Percentiles rank a stretch among this genome's conserved stretches.
phyloP scores from a whole-genome alignment of 768 basidiomycete species.

The Pleurotus ostreatus region DNA sequence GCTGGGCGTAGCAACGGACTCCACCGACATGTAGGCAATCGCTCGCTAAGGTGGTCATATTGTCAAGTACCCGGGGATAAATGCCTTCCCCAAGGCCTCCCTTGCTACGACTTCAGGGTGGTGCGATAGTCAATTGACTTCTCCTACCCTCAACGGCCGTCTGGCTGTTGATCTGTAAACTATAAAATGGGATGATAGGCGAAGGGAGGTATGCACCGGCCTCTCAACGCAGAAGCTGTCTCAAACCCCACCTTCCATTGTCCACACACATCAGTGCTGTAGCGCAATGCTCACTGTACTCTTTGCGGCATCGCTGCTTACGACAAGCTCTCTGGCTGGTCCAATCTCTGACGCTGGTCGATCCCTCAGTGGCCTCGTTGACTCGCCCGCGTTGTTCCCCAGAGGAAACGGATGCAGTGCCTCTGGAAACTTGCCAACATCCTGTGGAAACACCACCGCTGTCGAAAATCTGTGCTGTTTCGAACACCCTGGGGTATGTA shows the following conservation, averaged over 20 bases:
- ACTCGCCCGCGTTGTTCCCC: background rate
- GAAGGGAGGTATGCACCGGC: background rate
- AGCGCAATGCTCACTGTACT: background rate
- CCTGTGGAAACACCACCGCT: slow-evolving; percentile 14
- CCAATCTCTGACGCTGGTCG: background rate
- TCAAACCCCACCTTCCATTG: background rate
- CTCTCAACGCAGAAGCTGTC: background rate
- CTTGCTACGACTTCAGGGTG: background rate
- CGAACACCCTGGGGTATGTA: slow-evolving; percentile 17
- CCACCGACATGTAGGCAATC: background rate
- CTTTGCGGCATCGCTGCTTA: background rate
- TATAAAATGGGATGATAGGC: background rate
- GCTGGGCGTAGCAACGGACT: background rate
- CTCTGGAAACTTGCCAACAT: slow-evolving; percentile 38
- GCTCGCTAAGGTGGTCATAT: background rate
- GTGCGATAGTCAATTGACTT: too few relatives aligned
- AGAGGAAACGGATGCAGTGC: slow-evolving; percentile 31
- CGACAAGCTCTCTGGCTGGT: background rate
- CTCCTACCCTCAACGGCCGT: too few relatives aligned
- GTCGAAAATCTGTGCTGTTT: slow-evolving; percentile 16
- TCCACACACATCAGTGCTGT: background rate
- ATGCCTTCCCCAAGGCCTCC: too few relatives aligned
- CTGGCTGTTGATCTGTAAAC: background rate
- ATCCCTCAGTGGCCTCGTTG: background rate
- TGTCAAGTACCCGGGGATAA: background rate